Evolutionary conservation across 768 basidiomycete genomes (phyloP), one percentile per base, ranked within the genome.

Genomic region (Cyclocybe aegerita): DNA sequence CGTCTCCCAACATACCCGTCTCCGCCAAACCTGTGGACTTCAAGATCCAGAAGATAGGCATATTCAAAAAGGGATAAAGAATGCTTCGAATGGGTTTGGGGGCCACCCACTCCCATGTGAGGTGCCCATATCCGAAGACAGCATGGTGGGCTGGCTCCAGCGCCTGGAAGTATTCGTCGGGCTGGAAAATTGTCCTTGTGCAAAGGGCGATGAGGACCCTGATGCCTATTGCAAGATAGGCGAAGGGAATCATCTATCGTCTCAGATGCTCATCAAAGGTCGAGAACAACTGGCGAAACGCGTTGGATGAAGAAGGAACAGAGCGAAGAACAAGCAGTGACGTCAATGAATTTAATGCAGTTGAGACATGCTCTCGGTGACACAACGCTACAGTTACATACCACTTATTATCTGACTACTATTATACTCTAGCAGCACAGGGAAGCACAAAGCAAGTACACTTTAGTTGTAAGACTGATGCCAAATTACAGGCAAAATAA

Each of bases 141-240:
- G 85, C 69, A 49, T 77, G 77, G 65, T 98, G 90, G 0, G 97
- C 97, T 40, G 91, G 88, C 64, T 99, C 97, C 39, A 98, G 78
- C 5, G 93, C 81, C 64, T 99, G 97, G 60, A 88, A 98, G 68
- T 90, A 96, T 68, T 98, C 97, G 67, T 99, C 97, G 7, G 97
- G 94, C 65, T 98, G 95, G 65, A 98, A 98, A 71, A 88, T 90
- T 4, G 94, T 92, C 47, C 79, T 77, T 0, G 92, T 94, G 36
- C 72, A 69, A 31, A 95, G 63, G 0, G 91, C 86, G 39, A 90
- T 71, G 7, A 70, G 50, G 44, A 89, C 65, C 40, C 90, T 83
- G 55, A 83, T 60, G 15, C 59, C 47, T 30, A 85, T 49, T n/a
- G 80, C 73, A 45, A 77, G 52, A 43, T 47, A 54, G 31, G 63